A percentile compares a stretch with the other conserved stretches of the same genome.
phyloP scores from a whole-genome alignment of 805 yeast species.

The Saturnispora quitensis region DNA sequence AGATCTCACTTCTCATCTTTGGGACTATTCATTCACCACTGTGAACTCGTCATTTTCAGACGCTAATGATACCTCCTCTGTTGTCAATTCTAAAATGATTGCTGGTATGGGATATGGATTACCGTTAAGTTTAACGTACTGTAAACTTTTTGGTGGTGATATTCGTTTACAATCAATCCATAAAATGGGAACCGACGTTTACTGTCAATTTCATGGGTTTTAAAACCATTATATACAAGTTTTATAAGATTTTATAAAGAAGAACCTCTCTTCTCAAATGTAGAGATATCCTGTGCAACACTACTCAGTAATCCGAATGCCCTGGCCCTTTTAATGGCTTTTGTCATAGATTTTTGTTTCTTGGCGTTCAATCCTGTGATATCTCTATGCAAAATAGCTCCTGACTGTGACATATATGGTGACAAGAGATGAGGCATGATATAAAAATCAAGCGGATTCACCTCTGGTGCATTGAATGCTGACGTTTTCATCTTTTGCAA shows the following conservation, averaged over 20 bases:
- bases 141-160: slow-evolving; percentile 63
- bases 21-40: slow-evolving; percentile 82
- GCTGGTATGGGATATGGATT: slow-evolving; percentile 97
- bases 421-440: slow-evolving; percentile 64
- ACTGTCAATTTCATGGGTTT: slow-evolving; percentile 21
- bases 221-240: not conserved
- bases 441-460: slow-evolving; percentile 64
- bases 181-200: slow-evolving; percentile 77
- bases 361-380: slow-evolving; percentile 56
- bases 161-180: slow-evolving; percentile 59
- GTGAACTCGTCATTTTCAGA: slow-evolving; percentile 27
- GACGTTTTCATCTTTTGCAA: slow-evolving; percentile 23
- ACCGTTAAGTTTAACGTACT: slow-evolving; percentile 72
- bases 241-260: slow-evolving; percentile 15
- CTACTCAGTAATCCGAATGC: slow-evolving; percentile 71
- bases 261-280: slow-evolving; percentile 26
- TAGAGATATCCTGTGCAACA: slow-evolving; percentile 54
- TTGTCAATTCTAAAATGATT: slow-evolving; percentile 50
- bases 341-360: slow-evolving; percentile 64
- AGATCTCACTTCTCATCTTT: slow-evolving; percentile 53
- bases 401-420: slow-evolving; percentile 57
- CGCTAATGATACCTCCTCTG: slow-evolving; percentile 15
- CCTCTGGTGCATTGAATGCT: slow-evolving; percentile 31
- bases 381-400: slow-evolving; percentile 66
- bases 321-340: slow-evolving; percentile 73